phyloP scores from a whole-genome alignment of 805 yeast genomes.

The Saccharomycopsis oosterbeekiorum region DNA sequence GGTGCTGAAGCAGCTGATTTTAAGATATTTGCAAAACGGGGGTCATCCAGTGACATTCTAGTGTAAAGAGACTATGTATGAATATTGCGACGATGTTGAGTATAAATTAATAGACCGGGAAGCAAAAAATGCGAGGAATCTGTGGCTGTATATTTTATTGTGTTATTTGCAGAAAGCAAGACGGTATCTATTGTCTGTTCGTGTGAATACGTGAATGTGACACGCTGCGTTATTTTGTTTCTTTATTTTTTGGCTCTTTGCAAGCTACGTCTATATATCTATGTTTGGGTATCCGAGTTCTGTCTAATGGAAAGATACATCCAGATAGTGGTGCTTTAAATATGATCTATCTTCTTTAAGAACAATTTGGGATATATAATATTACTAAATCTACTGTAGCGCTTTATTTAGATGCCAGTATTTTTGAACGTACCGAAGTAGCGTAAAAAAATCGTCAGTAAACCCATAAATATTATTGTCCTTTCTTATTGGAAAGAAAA shows the following conservation, averaged over 20 bases:
- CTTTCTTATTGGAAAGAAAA: too few species aligned
- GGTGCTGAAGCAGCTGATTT: background rate
- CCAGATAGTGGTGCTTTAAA: background rate
- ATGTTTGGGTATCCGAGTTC: background rate
- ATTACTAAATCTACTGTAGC: background rate
- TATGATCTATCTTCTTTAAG: background rate
- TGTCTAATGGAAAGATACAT: background rate
- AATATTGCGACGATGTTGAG: too few species aligned
- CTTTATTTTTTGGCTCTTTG: background rate
- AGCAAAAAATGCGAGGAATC: too few species aligned
- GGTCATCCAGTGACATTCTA: background rate
- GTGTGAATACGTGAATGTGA: too few species aligned
- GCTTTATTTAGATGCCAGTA: background rate
- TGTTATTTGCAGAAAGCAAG: too few species aligned
- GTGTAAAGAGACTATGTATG: background rate
- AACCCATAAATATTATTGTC: background rate
- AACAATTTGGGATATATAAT: background rate
- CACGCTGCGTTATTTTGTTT: background rate
- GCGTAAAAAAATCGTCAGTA: background rate
- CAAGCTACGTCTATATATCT: background rate
- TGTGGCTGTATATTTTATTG: too few species aligned
- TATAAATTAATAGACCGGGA: too few species aligned
- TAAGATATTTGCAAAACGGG: background rate
- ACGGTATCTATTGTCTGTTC: too few species aligned
- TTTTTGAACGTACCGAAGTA: background rate